Evolutionary conservation across 768 basidiomycete genomes (phyloP).

Genomic region (Podaxis mareebaensis): DNA sequence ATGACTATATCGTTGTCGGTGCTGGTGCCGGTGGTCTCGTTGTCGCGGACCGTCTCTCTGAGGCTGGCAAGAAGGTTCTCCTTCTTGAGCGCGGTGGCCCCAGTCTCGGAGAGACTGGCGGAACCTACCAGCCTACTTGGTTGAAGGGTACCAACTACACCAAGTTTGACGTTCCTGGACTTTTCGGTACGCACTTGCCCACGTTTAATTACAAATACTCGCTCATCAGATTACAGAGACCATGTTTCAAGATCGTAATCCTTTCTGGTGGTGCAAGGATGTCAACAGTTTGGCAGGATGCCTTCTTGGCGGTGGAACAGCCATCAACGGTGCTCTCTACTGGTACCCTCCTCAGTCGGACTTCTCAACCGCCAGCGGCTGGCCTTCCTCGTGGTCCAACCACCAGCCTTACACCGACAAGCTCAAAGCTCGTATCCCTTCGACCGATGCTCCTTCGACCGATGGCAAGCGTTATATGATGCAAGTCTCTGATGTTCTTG

Average conservation of each 20-base stretch:
- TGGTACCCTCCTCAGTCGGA: constrained; percentile 55
- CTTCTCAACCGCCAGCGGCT: constrained; percentile 50
- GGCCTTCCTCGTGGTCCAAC: constrained; percentile 56
- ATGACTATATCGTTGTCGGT: constrained; percentile 59
- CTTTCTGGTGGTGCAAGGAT: constrained; percentile 70
- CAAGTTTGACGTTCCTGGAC: constrained; percentile 64
- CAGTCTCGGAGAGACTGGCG: constrained; percentile 58
- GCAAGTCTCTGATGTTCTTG: constrained; percentile 45
- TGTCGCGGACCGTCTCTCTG: constrained; percentile 56
- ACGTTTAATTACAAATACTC: background rate
- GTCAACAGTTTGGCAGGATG: constrained; percentile 65
- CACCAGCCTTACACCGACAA: constrained; percentile 48
- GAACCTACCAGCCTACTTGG: constrained; percentile 57
- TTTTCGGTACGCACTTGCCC: constrained; percentile 38
- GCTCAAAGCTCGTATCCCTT: constrained; percentile 50
- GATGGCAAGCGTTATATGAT: constrained; percentile 61
- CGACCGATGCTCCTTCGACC: constrained; percentile 58
- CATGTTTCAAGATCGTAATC: constrained; percentile 58
- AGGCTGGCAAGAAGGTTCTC: constrained; percentile 63
- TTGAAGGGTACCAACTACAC: constrained; percentile 29
- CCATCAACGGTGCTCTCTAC: constrained; percentile 64
- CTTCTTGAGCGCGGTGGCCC: constrained; percentile 67
- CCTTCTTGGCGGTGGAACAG: constrained; percentile 61
- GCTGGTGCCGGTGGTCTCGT: constrained; percentile 61
- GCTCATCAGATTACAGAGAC: constrained; percentile 38